Evolutionary conservation across 169 alveolate species (phyloP), one percentile per base, ranked within the genome.

Genomic region (Eimeria acervulina): DNA sequence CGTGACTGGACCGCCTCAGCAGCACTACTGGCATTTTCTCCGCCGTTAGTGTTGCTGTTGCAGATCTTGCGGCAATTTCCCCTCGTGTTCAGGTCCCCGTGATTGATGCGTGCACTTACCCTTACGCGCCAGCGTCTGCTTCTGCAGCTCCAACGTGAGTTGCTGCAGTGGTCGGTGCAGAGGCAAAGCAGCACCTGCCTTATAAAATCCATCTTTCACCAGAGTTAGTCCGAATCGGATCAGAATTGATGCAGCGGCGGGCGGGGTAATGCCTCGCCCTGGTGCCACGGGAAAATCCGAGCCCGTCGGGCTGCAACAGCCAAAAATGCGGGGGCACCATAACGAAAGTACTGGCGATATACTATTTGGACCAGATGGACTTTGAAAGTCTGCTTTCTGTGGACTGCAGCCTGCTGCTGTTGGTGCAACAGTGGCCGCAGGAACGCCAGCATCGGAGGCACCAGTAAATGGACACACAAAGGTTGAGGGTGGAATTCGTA

Each of bases 91-190:
- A 26, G 59, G 36, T 40, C 38, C 26, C 44, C 28, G n/a, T 81
- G 74, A 28, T 23, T 7, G 90, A 44, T 47, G 90, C 31, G 23
- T 31, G 72, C 47, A 51, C 72, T 38, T 81, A 52, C 70, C 42
- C 70, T 21, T 44, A 51, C 36, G 44, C 72, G 44, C 90, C 47
- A 52, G 47, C 42, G 70, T 19, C 42, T 15, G 74, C 42, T 15
- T 15, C 90, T n/a, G 68, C 52, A 12, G 90, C 90, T 17, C 44
- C 19, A 28, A 28, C 23, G 47, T 81, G 70, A 47, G 70, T 31
- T 81, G 90, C 90, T 47, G 90, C 90, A 2, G 31, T 81, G 74
- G 66, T 47, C 74, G 28, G 8, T 12, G 90, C 52, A 38, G 61
- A n/a, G 61, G 55, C 74, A 33, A 17, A 52, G 52, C 66, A 81